Percentiles rank a stretch among this genome's conserved stretches.
These are phyloP conservation scores for Pleurostoma richardsiae DNA, from an alignment of 2,329 filamentous ascomycete species.

Conservation along the genomic window DNA sequence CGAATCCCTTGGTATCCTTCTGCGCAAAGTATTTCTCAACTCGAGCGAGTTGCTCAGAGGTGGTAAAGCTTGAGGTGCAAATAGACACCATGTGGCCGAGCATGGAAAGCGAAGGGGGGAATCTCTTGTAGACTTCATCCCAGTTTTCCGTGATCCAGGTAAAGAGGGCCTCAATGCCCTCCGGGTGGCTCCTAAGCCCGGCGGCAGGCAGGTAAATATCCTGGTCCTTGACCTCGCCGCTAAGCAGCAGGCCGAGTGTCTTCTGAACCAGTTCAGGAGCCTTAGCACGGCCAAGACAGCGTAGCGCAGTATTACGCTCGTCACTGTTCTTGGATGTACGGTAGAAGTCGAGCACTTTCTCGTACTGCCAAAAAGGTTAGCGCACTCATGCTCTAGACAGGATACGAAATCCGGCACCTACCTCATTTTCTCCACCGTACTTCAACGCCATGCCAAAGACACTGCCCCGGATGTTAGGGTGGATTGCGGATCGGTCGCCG, in stretches of 20 bases:
- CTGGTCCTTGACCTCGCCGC: slow-evolving; percentile 84
- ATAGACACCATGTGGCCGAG: slow-evolving; percentile 79
- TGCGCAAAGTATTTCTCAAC: slow-evolving; percentile 76
- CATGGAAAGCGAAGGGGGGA: slow-evolving; percentile 84
- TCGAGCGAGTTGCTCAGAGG: slow-evolving; percentile 66
- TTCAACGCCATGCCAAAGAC: slow-evolving; percentile 83
- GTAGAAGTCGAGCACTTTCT: slow-evolving; percentile 71
- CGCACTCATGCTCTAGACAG: background rate
- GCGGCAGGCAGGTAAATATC: slow-evolving; percentile 87
- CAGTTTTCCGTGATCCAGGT: slow-evolving; percentile 82
- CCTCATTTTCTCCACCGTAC: slow-evolving; percentile 79
- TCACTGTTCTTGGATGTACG: slow-evolving; percentile 71
- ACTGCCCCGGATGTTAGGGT: slow-evolving; percentile 84
- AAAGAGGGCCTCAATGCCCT: slow-evolving; percentile 78
- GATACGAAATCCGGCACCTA: slow-evolving; percentile 25
- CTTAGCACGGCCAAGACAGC: slow-evolving; percentile 73
- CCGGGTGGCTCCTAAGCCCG: slow-evolving; percentile 70
- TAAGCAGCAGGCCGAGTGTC: slow-evolving; percentile 70
- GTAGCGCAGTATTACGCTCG: slow-evolving; percentile 87
- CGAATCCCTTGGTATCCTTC: slow-evolving; percentile 80
- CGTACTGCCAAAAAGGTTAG: slow-evolving; percentile 49
- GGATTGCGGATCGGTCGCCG: slow-evolving; percentile 76
- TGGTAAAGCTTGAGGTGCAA: slow-evolving; percentile 76
- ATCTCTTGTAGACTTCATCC: slow-evolving; percentile 73
- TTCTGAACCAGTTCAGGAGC: slow-evolving; percentile 75